Base-by-base conservation (phyloP, 192 early-diverging fungal genomes). In the Coemansia sp. region DNA sequence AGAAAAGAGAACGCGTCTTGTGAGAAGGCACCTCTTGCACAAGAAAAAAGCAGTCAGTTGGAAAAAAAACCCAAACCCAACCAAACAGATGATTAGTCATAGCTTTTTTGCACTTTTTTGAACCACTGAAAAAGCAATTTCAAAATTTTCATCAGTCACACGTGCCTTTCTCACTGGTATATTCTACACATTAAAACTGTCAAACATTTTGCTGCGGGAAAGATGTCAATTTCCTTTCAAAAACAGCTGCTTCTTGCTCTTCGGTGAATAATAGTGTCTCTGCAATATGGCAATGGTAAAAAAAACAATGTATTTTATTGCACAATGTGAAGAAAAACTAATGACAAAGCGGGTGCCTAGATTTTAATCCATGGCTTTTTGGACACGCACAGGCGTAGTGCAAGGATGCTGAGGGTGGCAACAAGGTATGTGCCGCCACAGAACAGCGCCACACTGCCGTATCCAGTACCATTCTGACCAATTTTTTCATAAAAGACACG, bases 331-430 rank as follows among this genome's bases (percentile, higher is more conserved):
- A 7, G 20, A n/a, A 49, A 3, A n/a, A 49, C 12, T n/a, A 49
- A 26, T 26, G 4, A 15, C 3, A 15, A 30, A 21, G 21, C 1
- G 9, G 8, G 12, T 23, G 20, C 9, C 40, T 71, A 68, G 18
- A 81, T 81, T 64, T 75, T 81, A 39, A 52, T 45, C 79, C 79
- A 81, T 12, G 64, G 69, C 37, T 64, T 75, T 59, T 66, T 52
- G 21, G 66, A 69, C 20, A 81, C 79, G 33, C 79, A 70, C n/a
- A 81, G 52, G 52, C 79, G 73, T 33, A 81, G 66, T 15, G 79
- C 79, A 64, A 81, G 42, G 33, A 81, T 81, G 67, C 79, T 81
- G 13, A 81, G 63, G 12, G 79, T 81, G 37, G 79, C 79, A 4
- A 81, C 21, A 33, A 81, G 49, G 66, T 81, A 81, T 23, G 75